Conservation (phyloP, 2,329 filamentous ascomycete species). For the Penicillium sp. region DNA sequence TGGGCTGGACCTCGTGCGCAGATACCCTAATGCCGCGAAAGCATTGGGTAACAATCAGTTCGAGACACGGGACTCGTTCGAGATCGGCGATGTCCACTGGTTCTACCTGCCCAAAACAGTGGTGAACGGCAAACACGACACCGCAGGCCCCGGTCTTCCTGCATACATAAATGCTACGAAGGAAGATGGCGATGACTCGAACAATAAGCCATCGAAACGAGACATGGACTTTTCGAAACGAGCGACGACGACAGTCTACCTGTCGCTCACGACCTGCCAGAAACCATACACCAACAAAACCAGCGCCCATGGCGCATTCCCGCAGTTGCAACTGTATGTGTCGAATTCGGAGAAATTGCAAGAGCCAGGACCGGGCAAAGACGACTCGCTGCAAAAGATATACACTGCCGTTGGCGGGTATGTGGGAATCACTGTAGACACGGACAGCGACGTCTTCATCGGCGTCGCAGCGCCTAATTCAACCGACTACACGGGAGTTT, state of each 20-base stretch:
- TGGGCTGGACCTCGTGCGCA: constrained; percentile 55
- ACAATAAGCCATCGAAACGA: constrained; percentile 20
- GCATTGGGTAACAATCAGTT: constrained; percentile 66
- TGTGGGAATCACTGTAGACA: constrained; percentile 61
- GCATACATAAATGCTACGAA: constrained; percentile 27
- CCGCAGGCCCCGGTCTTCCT: constrained; percentile 36
- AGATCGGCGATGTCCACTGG: constrained; percentile 60
- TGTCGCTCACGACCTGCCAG: constrained; percentile 82
- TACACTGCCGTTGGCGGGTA: constrained; percentile 67
- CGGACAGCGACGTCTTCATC: constrained; percentile 70
- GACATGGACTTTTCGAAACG: constrained; percentile 26
- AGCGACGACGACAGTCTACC: constrained; percentile 62
- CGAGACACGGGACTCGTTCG: constrained; percentile 57
- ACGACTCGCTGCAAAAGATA: constrained; percentile 43
- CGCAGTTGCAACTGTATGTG: constrained; percentile 76
- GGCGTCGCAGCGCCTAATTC: constrained; percentile 70
- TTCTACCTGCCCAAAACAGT: constrained; percentile 64
- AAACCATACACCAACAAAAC: constrained; percentile 64
- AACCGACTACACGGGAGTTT: constrained; percentile 63
- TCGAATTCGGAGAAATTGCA: constrained; percentile 65
- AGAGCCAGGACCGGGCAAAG: constrained; percentile 62
- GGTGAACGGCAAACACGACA: constrained; percentile 49
- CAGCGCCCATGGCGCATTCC: constrained; percentile 49
- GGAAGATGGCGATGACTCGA: constrained; percentile 13
- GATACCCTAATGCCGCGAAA: constrained; percentile 51